Evolutionary conservation across 306 rosid species (phyloP).

Genomic region (Mucuna pruriens): DNA sequence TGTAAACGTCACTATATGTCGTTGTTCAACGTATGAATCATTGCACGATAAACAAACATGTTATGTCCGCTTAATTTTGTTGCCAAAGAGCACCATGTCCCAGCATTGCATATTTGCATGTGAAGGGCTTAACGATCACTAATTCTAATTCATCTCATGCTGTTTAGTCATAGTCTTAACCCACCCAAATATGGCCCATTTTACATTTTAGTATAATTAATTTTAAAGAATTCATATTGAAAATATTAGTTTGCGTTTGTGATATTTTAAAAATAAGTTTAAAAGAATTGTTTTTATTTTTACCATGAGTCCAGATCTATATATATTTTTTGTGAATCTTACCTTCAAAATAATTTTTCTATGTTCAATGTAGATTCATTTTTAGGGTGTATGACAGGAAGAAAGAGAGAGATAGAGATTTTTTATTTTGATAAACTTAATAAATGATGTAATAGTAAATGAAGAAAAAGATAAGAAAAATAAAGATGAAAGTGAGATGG

Average conservation of each 20-base stretch:
- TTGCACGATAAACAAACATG: conserved; percentile 14
- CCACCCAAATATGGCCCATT: neutral
- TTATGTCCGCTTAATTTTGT: conserved; percentile 8
- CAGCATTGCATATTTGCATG: conserved; percentile 29
- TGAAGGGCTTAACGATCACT: neutral
- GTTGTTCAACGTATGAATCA: conserved; percentile 22
- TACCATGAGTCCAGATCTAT: neutral
- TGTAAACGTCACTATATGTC: neutral
- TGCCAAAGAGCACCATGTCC: neutral
- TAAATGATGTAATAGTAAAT: too few species aligned
- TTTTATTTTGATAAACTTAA: too few species aligned
- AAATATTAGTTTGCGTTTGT: too few species aligned
- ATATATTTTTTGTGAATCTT: too few species aligned
- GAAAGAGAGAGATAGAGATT: too few species aligned
- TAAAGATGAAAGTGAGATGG: too few species aligned
- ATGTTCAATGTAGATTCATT: too few species aligned
- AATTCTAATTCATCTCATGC: neutral
- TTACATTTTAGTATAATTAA: neutral
- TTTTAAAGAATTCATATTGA: neutral
- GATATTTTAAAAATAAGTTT: neutral
- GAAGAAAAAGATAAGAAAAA: too few species aligned
- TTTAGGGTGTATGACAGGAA: too few species aligned
- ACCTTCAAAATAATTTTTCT: too few species aligned
- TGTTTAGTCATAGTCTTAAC: neutral
- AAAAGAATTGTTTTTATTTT: neutral